These are phyloP conservation scores for Crucihimalaya himalaica DNA, from an alignment of 345 rosid species.

Conservation along the genomic window DNA sequence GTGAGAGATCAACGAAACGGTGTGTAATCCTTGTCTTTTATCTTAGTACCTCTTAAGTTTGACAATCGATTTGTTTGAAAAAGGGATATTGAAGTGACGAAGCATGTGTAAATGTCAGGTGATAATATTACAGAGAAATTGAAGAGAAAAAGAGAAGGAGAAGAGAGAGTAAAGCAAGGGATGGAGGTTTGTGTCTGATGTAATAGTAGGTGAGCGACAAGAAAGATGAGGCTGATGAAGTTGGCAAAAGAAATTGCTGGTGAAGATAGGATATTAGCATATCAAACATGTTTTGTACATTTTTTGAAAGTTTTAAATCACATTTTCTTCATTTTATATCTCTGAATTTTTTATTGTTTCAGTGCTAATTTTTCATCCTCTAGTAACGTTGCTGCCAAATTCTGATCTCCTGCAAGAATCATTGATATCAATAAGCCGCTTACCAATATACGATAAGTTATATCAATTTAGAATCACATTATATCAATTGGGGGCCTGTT, in stretches of 20 bases:
- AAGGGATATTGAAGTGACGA: neutral
- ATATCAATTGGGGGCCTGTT: no score
- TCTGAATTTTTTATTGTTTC: neutral
- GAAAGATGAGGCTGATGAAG: slow-evolving; percentile 39
- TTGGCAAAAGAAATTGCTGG: slow-evolving; percentile 39
- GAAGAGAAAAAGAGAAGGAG: slow-evolving; percentile 69
- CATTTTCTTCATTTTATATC: slow-evolving; percentile 26
- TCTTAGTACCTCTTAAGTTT: neutral
- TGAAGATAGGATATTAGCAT: slow-evolving; percentile 19
- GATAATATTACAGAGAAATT: slow-evolving; percentile 66
- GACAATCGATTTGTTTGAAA: slow-evolving; percentile 8
- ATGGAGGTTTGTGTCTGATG: slow-evolving; percentile 43
- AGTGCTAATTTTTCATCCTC: neutral
- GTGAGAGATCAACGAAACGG: slow-evolving; percentile 92
- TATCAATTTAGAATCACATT: no score
- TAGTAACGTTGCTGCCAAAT: neutral
- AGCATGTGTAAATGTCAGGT: slow-evolving; percentile 47
- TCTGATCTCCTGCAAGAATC: neutral
- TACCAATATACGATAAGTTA: no score
- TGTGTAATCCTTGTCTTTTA: slow-evolving; percentile 34
- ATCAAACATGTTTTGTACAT: slow-evolving; percentile 28
- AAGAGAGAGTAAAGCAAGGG: slow-evolving; percentile 48
- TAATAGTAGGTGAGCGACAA: slow-evolving; percentile 26
- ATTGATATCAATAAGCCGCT: no score
- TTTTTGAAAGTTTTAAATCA: slow-evolving; percentile 21